Evolutionary conservation across 768 basidiomycete species (phyloP).

Genomic region (Auriculariales sp.): DNA sequence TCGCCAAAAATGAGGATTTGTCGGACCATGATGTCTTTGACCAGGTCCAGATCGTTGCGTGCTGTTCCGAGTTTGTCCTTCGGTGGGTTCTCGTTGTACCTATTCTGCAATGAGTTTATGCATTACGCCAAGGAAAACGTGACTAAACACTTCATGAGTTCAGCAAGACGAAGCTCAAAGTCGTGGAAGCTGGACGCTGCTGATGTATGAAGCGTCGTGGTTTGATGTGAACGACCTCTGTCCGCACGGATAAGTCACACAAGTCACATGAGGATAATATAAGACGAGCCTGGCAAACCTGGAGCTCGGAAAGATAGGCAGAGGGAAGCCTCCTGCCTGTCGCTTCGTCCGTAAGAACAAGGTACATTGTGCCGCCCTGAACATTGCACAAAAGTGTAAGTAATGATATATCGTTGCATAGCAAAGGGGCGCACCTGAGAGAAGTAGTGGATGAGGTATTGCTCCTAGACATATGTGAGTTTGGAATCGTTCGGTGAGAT

Average conservation of each 20-base stretch:
- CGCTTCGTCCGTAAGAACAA: conserved; percentile 90
- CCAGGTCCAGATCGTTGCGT: conserved; percentile 74
- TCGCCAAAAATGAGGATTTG: conserved; percentile 90
- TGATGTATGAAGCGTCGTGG: background rate
- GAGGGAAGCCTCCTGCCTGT: conserved; percentile 94
- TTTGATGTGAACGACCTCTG: background rate
- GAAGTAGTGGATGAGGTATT: conserved; percentile 89
- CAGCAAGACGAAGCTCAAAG: conserved; percentile 53
- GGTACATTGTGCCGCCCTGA: conserved; percentile 60
- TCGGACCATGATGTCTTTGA: conserved; percentile 97
- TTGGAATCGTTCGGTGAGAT: conserved; percentile 86
- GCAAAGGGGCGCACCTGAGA: conserved; percentile 47
- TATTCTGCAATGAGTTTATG: no score
- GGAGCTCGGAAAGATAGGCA: conserved; percentile 78
- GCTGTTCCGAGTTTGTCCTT: conserved; percentile 81
- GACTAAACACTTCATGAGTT: conserved; percentile 73
- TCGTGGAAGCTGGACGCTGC: conserved; percentile 30
- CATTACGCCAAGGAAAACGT: no score
- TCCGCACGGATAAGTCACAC: no score
- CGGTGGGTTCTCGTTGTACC: conserved; percentile 81
- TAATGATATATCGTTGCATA: no score
- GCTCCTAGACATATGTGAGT: conserved; percentile 79
- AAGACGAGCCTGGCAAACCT: conserved; percentile 19
- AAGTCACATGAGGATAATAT: no score
- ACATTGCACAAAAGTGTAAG: no score